A percentile compares a stretch with the other conserved stretches of the same genome.
Conservation (phyloP, 805 yeast species). For the Ascoidea rubescens region DNA sequence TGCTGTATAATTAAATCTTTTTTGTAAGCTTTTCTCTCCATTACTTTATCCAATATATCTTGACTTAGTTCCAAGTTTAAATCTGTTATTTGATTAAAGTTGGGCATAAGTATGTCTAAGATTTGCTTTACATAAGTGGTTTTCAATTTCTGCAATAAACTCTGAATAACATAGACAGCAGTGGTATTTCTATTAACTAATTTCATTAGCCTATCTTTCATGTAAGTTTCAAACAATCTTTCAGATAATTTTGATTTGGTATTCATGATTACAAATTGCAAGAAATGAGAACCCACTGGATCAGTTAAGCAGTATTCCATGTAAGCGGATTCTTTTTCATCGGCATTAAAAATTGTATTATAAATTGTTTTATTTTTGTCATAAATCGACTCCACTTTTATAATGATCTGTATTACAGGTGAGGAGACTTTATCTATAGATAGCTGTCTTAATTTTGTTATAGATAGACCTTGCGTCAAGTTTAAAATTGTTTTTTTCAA, state of each 20-base stretch:
- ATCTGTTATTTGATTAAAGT: conserved; percentile 43
- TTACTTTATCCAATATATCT: conserved; percentile 53
- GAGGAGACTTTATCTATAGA: conserved; percentile 75
- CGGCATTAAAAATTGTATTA: conserved; percentile 47
- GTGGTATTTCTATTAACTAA: conserved; percentile 72
- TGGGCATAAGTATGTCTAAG: conserved; percentile 52
- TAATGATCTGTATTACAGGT: conserved; percentile 68
- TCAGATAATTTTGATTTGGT: conserved; percentile 58
- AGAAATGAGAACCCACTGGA: conserved; percentile 87
- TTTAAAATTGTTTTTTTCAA: conserved; percentile 33
- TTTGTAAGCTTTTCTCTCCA: conserved; percentile 39
- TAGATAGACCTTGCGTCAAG: conserved; percentile 22
- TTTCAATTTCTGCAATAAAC: conserved; percentile 50
- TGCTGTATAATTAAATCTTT: conserved; percentile 43
- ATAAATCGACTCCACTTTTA: conserved; percentile 70
- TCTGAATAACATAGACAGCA: conserved; percentile 69
- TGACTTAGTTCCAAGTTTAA: conserved; percentile 61
- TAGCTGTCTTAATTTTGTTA: conserved; percentile 19
- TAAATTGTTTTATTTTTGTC: conserved; percentile 62
- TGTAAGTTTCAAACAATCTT: conserved; percentile 55
- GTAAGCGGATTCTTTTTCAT: conserved; percentile 59
- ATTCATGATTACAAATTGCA: conserved; percentile 54
- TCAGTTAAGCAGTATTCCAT: conserved; percentile 76
- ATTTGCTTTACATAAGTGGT: conserved; percentile 48
- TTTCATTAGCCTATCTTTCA: conserved; percentile 60